These are phyloP conservation scores for Rugosomyces carneus DNA, from an alignment of 1,284 basidiomycete genomes.

Conservation along the genomic window DNA sequence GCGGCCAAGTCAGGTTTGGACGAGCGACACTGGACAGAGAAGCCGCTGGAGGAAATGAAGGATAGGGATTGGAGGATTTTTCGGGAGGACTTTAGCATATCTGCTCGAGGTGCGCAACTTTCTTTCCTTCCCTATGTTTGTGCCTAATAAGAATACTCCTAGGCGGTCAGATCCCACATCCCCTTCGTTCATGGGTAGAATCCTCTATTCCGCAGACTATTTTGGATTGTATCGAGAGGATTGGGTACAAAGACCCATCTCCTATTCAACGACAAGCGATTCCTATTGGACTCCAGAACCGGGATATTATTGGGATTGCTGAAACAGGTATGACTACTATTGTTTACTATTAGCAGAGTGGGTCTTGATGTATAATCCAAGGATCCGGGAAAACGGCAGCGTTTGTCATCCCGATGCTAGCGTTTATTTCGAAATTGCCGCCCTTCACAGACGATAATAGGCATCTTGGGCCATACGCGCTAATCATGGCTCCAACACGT, in stretches of 20 bases:
- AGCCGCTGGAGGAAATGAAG: conserved; percentile 89
- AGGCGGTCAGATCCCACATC: conserved; percentile 92
- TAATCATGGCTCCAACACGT: conserved; percentile 94
- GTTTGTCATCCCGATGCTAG: conserved; percentile 96
- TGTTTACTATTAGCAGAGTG: conserved; percentile 6
- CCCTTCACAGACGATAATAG: conserved; percentile 86
- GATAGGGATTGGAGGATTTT: conserved; percentile 99
- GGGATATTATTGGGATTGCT: conserved; percentile 97
- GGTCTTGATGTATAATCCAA: conserved; percentile 25
- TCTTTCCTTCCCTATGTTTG: not conserved
- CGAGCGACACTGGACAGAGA: conserved; percentile 97
- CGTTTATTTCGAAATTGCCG: conserved; percentile 86
- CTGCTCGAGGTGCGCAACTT: conserved; percentile 63
- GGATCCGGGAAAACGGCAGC: conserved; percentile 99
- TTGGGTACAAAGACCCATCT: conserved; percentile 96
- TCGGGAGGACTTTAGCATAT: conserved; percentile 96
- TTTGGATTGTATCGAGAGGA: conserved; percentile 78
- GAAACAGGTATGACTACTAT: conserved; percentile 90
- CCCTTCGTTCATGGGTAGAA: conserved; percentile 89
- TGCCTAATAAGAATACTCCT: too few relatives aligned
- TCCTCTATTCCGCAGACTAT: conserved; percentile 78
- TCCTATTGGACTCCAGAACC: conserved; percentile 92
- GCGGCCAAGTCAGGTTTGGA: conserved; percentile 82
- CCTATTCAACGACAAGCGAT: conserved; percentile 98
- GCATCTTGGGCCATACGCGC: conserved; percentile 88